Base-by-base conservation (phyloP, 768 basidiomycete species). In the Tylopilus felleus region DNA sequence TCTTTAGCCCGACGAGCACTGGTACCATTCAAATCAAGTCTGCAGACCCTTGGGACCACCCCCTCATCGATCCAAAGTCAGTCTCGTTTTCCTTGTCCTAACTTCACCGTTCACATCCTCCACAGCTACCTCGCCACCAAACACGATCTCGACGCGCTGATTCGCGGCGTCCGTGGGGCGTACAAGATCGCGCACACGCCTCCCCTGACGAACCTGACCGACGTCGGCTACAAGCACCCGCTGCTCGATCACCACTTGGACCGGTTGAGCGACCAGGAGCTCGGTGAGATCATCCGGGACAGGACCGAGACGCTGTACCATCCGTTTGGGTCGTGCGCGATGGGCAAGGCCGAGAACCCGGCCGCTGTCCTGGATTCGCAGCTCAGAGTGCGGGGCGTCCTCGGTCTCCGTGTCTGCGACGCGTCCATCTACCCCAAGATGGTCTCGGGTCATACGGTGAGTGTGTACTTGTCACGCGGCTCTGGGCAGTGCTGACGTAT, bases 341-440 rank as follows among this genome's bases (percentile, higher is more conserved):
- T 75, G 69, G 53, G 77, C 65, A 61, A 70, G 63, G 60, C 72
- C 68, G 78, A 73, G 67, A 17, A 76, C 62, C 49, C 59, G 52
- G 29, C 61, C 43, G 75, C 78, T 7, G 79, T 79, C 0, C 68
- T 81, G 45, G 77, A 80, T 43, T 33, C 78, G 23, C 59, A 65
- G 47, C 53, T 81, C 53, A 56, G 65, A 22, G 78, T 82, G 33
- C 69, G 78, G 38, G 80, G 79, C 5, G 60, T 71, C 5, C 60
- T 63, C 48, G 70, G 73, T 45, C 68, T 81, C 44, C 54, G 80
- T 17, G 70, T 82, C 14, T 78, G 68, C 17, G 80, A 81, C 56
- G 78, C 77, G 41, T 75, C 73, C 12, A 59, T 80, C 23, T 74
- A 74, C 52, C 77, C 80, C 40, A 72, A 65, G 33, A 64, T 80